These are phyloP conservation scores for Starmera quercuum DNA, from an alignment of 805 yeast genomes.

Conservation along the genomic window DNA sequence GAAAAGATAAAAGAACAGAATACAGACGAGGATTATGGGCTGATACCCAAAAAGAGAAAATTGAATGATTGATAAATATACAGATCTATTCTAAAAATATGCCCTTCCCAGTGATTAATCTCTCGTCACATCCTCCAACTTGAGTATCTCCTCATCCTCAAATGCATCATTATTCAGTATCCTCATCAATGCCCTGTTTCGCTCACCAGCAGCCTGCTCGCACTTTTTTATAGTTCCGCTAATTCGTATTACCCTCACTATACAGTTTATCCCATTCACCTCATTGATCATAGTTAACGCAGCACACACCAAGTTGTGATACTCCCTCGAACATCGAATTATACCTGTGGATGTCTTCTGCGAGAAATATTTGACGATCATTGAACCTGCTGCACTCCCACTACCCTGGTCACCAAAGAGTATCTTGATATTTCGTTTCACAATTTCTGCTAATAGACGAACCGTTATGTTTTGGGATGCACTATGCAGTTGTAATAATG, in stretches of 20 bases:
- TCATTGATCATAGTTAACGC: slow-evolving; percentile 52
- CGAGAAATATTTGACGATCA: slow-evolving; percentile 73
- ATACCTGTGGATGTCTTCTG: slow-evolving; percentile 80
- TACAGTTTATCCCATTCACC: slow-evolving; percentile 37
- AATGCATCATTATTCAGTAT: slow-evolving; percentile 7
- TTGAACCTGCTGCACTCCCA: slow-evolving; percentile 52
- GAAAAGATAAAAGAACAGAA: slow-evolving; percentile 4
- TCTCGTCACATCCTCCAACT: slow-evolving; percentile 6
- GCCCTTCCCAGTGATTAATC: neutral
- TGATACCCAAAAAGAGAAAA: slow-evolving; percentile 13
- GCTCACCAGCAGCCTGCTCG: slow-evolving; percentile 58
- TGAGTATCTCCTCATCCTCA: slow-evolving; percentile 1
- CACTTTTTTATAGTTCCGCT: slow-evolving; percentile 87
- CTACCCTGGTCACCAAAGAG: slow-evolving; percentile 76
- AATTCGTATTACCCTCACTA: slow-evolving; percentile 57
- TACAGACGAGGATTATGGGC: slow-evolving; percentile 14
- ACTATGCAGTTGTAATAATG: slow-evolving; percentile 41
- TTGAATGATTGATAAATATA: neutral
- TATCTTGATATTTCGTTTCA: slow-evolving; percentile 48
- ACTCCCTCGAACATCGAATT: slow-evolving; percentile 63
- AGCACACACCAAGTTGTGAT: slow-evolving; percentile 53
- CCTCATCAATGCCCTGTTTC: slow-evolving; percentile 27
- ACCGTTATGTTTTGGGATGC: slow-evolving; percentile 40
- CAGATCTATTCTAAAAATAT: neutral
- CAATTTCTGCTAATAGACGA: slow-evolving; percentile 41